Base-by-base conservation (phyloP, 495 filamentous ascomycete genomes). In the Tuber brumale region DNA sequence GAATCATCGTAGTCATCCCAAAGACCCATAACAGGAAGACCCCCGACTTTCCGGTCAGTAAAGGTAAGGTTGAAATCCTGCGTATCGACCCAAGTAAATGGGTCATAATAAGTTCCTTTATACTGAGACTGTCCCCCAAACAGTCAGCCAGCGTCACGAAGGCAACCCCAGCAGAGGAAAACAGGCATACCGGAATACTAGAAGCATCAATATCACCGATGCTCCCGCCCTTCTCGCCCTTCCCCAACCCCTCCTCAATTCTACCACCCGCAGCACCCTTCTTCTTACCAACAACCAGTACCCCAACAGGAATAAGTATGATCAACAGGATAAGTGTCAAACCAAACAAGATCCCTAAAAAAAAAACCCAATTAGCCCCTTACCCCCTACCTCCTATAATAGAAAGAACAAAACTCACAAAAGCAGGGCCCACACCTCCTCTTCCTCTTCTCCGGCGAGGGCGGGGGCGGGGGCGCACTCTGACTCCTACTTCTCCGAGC, bases 31-130 rank as follows among this genome's bases (percentile, higher is more conserved):
- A 97, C 79, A 0, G 92, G 89, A 44, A 99, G 87, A 10, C 91
- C 93, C 16, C 95, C 96, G 1, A 97, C 91, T 0, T 89, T 94
- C 48, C 88, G 90, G 79, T 90, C 88, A 0, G 96, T 99, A 82
- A 95, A 99, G 0, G 96, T 98, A 74, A 96, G 85, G 82, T 99
- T 99, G 84, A 98, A 97, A 80, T 93, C 94, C 3, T 86, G 88
- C 2, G 95, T 97, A 78, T 97, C 92, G 71, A 92, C 92, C 96
- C 96, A 99, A 19, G 91, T 90, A 76, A 93, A 97, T 0, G 96
- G 96, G 84, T 99, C 95, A 23, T 97, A 85, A 76, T 91, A 89
- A 0, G 92, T 92, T 0, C 93, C 94, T 82, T 91, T 89, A 39
- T 82, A 77, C n/a, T 74, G 73, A 39, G 75, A 74, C 81, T 82